Evolutionary conservation across 176 grass and related monocot species (phyloP).

Genomic region (Guadua angustifolia): DNA sequence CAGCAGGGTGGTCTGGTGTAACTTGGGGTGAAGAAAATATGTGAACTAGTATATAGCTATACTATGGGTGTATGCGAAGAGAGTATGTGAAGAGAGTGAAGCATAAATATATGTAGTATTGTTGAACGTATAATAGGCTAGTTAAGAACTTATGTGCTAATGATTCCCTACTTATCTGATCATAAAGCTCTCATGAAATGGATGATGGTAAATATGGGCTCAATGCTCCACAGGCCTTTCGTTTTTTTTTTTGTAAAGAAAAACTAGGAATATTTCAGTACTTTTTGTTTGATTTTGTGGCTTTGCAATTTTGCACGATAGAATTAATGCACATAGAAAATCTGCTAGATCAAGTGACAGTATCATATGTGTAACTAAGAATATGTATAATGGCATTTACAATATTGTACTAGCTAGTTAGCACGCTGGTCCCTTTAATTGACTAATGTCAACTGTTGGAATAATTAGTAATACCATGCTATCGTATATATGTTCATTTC

Average conservation of each 20-base stretch:
- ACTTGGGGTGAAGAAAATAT: not conserved
- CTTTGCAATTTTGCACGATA: not conserved
- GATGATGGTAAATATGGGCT: conserved; percentile 7
- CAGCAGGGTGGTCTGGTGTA: conserved; percentile 30
- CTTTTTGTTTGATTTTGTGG: not conserved
- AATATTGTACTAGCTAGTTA: not conserved
- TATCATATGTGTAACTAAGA: not conserved
- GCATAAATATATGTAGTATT: not conserved
- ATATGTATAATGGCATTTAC: not conserved
- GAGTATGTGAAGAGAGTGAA: not conserved
- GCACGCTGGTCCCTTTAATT: not conserved
- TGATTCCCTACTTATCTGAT: conserved; percentile 39
- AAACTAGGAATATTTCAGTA: not conserved
- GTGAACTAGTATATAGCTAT: not conserved
- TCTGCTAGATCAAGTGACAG: not conserved
- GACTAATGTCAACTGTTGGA: not conserved
- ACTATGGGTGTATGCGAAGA: not conserved
- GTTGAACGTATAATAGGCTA: not conserved
- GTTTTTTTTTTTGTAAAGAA: not conserved
- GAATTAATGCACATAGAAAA: not conserved
- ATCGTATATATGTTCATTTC: no score
- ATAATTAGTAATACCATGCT: not conserved
- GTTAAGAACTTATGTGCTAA: conserved; percentile 15
- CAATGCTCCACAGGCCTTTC: not conserved
- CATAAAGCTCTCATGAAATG: conserved; percentile 37